A percentile compares a stretch with the other conserved stretches of the same genome.
These are phyloP conservation scores for Scutellaria galericulata DNA, from an alignment of 257 asterid species.

Conservation along the genomic window DNA sequence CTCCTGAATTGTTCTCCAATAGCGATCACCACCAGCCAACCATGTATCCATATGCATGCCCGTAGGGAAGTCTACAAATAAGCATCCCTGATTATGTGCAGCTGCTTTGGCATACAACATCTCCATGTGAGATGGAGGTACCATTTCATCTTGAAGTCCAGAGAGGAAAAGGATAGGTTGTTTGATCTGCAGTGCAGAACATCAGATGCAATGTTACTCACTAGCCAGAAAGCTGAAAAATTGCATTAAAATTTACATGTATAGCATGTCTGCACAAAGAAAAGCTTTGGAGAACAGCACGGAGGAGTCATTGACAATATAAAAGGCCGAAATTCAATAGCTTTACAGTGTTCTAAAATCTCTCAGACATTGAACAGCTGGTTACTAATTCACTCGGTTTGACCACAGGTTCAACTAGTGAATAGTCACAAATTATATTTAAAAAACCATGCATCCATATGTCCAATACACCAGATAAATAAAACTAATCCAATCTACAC, in stretches of 20 bases:
- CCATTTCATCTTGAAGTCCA: constrained; percentile 96
- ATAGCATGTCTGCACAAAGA: background rate
- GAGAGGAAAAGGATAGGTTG: constrained; percentile 93
- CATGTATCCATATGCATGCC: constrained; percentile 99
- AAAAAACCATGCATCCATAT: background rate
- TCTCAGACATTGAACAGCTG: background rate
- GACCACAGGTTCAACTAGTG: constrained; percentile 6
- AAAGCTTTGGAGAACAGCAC: background rate
- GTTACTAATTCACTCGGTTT: background rate
- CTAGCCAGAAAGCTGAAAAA: constrained; percentile 2
- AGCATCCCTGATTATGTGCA: constrained; percentile 67
- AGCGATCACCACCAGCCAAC: constrained; percentile 87
- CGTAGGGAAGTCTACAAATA: constrained; percentile 76
- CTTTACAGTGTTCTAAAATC: background rate
- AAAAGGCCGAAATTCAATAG: background rate
- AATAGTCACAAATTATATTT: background rate
- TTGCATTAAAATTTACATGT: background rate
- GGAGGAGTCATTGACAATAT: background rate
- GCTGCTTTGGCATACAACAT: constrained; percentile 95
- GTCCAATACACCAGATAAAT: background rate
- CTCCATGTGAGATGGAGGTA: constrained; percentile 95
- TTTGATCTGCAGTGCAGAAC: constrained; percentile 60
- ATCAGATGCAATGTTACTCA: constrained; percentile 7
- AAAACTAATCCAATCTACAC: background rate
- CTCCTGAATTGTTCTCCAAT: constrained; percentile 83